phyloP scores from a whole-genome alignment of 2,329 filamentous ascomycete species.

The Talaromyces verruculosus region DNA sequence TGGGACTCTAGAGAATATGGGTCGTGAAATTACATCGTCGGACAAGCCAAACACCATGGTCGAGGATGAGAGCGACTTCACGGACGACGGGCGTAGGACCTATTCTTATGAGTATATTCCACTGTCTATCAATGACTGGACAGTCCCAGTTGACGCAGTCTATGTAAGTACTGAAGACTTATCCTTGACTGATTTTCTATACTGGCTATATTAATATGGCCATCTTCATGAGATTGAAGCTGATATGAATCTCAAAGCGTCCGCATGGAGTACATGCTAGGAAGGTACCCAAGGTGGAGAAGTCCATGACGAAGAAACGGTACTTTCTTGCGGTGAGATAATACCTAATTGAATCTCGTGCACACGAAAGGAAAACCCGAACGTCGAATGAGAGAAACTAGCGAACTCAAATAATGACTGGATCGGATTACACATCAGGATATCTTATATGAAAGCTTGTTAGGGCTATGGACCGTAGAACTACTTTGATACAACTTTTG shows the following conservation, averaged over 20 bases:
- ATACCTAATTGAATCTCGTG: not conserved
- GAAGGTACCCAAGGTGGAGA: slow-evolving; percentile 9
- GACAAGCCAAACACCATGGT: not conserved
- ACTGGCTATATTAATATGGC: not conserved
- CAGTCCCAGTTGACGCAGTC: slow-evolving; percentile 20
- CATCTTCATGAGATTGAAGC: not conserved
- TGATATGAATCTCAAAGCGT: slow-evolving; percentile 11
- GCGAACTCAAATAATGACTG: not conserved
- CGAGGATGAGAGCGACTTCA: not conserved
- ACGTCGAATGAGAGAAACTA: not conserved
- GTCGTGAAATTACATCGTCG: not conserved
- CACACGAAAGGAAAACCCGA: not conserved
- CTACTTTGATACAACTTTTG: not conserved
- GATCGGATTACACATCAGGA: not conserved
- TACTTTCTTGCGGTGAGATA: slow-evolving; percentile 19
- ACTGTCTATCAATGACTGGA: slow-evolving; percentile 21
- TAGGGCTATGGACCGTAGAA: not conserved
- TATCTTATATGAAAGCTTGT: not conserved
- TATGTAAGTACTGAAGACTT: slow-evolving; percentile 11
- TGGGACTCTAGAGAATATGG: not conserved
- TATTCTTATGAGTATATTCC: slow-evolving; percentile 22
- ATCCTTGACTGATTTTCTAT: not conserved
- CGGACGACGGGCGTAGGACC: slow-evolving; percentile 17
- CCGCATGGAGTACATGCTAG: slow-evolving; percentile 22
- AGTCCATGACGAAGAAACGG: slow-evolving; percentile 18